Evolutionary conservation across 2,329 filamentous ascomycete genomes (phyloP).

Genomic region (Blastomyces silverae): DNA sequence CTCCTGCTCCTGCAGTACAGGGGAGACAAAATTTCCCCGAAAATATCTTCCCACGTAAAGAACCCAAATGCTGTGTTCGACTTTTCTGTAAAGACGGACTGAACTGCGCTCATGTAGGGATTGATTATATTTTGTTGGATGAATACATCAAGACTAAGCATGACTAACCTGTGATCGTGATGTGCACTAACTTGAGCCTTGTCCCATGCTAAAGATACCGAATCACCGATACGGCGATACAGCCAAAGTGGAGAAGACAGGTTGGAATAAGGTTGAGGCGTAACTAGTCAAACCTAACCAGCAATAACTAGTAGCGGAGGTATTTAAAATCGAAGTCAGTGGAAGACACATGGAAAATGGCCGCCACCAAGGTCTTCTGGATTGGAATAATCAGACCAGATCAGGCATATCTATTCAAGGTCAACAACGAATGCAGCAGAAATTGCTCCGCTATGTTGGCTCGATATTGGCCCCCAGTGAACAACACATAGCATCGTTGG

Average conservation of each 20-base stretch:
- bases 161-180: background rate
- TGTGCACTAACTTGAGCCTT: background rate
- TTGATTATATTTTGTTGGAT: background rate
- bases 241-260: background rate
- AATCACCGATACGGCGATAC: background rate
- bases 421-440: background rate
- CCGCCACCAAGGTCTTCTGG: background rate
- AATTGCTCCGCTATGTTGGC: background rate
- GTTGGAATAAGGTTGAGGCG: conserved; percentile 8
- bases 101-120: background rate
- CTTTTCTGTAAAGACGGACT: background rate
- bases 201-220: background rate
- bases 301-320: background rate
- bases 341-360: background rate
- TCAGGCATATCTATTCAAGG: background rate
- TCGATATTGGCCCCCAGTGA: background rate
- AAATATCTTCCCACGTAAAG: background rate
- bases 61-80: background rate
- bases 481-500: background rate
- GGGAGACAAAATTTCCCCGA: background rate
- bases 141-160: background rate
- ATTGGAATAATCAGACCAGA: background rate
- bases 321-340: background rate
- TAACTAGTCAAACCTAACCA: background rate
- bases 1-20: background rate